phyloP scores from a whole-genome alignment of 805 yeast genomes.

The Sugiyamaella qingdaonensis region DNA sequence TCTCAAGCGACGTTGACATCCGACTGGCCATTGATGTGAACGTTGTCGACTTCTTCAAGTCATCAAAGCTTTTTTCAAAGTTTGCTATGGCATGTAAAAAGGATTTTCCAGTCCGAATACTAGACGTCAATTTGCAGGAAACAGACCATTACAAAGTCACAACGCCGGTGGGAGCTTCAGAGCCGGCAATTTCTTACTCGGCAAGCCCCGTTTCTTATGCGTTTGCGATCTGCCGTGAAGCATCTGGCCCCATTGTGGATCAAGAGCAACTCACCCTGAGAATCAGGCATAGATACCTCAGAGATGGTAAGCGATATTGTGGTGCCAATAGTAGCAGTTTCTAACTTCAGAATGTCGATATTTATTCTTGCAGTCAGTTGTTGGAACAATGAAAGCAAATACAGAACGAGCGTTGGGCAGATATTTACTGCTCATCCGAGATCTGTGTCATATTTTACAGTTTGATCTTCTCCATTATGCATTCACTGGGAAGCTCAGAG shows the following conservation, averaged over 20 bases:
- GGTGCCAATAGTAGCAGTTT: not conserved
- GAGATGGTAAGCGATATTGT: conserved; percentile 17
- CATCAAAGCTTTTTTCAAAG: conserved; percentile 54
- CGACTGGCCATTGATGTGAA: conserved; percentile 63
- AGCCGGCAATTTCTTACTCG: conserved; percentile 47
- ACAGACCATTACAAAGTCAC: conserved; percentile 33
- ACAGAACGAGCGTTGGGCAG: not conserved
- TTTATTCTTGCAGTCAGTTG: not conserved
- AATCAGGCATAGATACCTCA: conserved; percentile 21
- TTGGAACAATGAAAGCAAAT: not conserved
- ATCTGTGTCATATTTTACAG: not conserved
- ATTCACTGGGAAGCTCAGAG: not conserved
- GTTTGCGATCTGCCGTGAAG: conserved; percentile 44
- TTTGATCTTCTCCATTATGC: not conserved
- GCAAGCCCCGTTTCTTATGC: conserved; percentile 69
- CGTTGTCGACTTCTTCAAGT: conserved; percentile 72
- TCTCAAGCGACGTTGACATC: conserved; percentile 42
- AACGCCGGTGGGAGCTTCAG: conserved; percentile 27
- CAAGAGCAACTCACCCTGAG: conserved; percentile 13
- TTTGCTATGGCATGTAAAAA: conserved; percentile 62
- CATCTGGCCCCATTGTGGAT: conserved; percentile 23
- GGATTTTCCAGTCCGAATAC: conserved; percentile 51
- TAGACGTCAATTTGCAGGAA: conserved; percentile 40
- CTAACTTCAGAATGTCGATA: conserved; percentile 6
- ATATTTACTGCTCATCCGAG: not conserved